These are phyloP conservation scores for Pochonia chlamydosporia DNA, from an alignment of 2,329 filamentous ascomycete species.

Conservation along the genomic window DNA sequence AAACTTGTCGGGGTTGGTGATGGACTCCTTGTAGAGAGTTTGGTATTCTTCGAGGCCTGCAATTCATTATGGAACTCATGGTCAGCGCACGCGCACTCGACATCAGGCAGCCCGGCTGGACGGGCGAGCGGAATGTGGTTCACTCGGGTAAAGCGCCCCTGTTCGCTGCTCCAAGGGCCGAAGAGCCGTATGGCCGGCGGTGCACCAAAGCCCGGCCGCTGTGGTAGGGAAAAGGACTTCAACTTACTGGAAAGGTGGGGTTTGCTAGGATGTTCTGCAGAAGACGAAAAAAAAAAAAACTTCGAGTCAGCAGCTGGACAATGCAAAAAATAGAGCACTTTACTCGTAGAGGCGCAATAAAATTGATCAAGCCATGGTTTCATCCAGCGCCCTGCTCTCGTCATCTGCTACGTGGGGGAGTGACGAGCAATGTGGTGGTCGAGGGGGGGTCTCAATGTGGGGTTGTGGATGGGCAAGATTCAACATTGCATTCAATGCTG, in stretches of 20 bases:
- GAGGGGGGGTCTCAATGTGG: background rate
- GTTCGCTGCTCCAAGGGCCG: too few species aligned
- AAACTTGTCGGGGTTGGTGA: constrained; percentile 82
- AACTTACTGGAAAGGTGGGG: constrained; percentile 59
- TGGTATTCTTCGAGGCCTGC: constrained; percentile 62
- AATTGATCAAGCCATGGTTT: background rate
- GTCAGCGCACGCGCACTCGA: constrained; percentile 1
- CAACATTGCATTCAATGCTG: too few species aligned
- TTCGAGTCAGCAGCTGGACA: constrained; percentile 1
- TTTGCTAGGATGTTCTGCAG: constrained; percentile 61
- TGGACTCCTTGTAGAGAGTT: constrained; percentile 73
- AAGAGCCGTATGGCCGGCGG: background rate
- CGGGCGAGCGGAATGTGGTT: constrained; percentile 8
- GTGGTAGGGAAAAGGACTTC: constrained; percentile 3
- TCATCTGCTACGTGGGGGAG: background rate
- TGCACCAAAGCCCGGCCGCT: background rate
- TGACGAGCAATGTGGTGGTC: background rate
- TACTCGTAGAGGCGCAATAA: background rate
- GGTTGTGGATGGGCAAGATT: constrained; percentile 8
- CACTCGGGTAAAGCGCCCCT: constrained; percentile 3
- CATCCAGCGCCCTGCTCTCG: background rate
- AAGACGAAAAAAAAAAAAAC: constrained; percentile 22
- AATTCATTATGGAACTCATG: background rate
- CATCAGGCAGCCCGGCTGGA: too few species aligned
- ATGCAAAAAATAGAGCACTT: too few species aligned